These are phyloP conservation scores for Annulohypoxylon nitens DNA, from an alignment of 495 filamentous ascomycete species.

Conservation along the genomic window DNA sequence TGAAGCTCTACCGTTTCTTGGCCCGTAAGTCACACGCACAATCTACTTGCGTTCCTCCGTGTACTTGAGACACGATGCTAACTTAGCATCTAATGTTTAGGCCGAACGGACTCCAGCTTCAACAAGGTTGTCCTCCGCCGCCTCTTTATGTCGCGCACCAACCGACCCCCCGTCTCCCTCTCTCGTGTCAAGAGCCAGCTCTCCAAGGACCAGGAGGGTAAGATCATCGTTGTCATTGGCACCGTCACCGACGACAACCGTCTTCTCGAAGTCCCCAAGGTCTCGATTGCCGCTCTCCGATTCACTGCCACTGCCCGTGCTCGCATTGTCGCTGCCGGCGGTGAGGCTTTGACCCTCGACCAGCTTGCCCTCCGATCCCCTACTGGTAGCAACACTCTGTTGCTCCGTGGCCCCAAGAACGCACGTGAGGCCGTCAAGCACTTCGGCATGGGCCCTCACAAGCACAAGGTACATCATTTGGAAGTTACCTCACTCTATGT, in stretches of 20 bases:
- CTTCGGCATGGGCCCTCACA: conserved; percentile 97
- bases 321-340: conserved; percentile 90
- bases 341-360: conserved; percentile 93
- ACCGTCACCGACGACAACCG: conserved; percentile 98
- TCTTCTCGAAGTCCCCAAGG: conserved; percentile 87
- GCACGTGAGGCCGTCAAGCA: conserved; percentile 97
- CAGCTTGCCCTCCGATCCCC: conserved; percentile 94
- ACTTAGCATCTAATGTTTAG: conserved; percentile 57
- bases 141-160: conserved; percentile 96
- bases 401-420: conserved; percentile 97
- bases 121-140: conserved; percentile 97
- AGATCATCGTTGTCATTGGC: conserved; percentile 92
- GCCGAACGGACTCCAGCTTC: conserved; percentile 95
- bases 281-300: conserved; percentile 89
- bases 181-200: conserved; percentile 84
- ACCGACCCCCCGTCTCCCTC: conserved; percentile 94
- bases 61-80: not conserved
- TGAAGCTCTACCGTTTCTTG: conserved; percentile 99
- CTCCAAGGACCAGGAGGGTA: conserved; percentile 77
- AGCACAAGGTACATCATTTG: conserved; percentile 81
- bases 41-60: not conserved
- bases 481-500: not conserved
- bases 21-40: conserved; percentile 76
- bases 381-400: conserved; percentile 92
- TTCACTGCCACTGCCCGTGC: conserved; percentile 97